Evolutionary conservation across 768 basidiomycete species (phyloP).

Genomic region (Russula ochroleuca): DNA sequence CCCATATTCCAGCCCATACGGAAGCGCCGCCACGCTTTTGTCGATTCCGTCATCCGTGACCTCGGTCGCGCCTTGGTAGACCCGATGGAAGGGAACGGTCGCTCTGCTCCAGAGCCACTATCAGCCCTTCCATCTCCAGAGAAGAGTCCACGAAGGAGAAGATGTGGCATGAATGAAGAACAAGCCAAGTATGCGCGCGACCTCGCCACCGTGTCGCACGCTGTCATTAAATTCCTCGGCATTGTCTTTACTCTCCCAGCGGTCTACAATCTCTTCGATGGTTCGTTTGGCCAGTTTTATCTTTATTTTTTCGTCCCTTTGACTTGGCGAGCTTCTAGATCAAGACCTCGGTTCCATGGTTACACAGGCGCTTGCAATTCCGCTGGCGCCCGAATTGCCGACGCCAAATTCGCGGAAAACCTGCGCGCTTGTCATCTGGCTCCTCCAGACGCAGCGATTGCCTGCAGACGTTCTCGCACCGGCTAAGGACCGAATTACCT

Average conservation of each 20-base stretch:
- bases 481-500: conserved; percentile 62
- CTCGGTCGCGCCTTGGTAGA: conserved; percentile 60
- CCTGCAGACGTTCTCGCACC: conserved; percentile 57
- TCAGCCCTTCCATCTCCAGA: conserved; percentile 59
- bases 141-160: conserved; percentile 58
- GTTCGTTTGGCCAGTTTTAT: conserved; percentile 39
- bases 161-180: conserved; percentile 68
- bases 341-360: conserved; percentile 56
- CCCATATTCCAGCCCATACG: conserved; percentile 69
- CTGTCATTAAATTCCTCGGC: conserved; percentile 61
- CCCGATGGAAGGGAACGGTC: conserved; percentile 36
- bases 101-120: conserved; percentile 13
- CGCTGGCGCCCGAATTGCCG: conserved; percentile 61
- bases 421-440: conserved; percentile 69
- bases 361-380: conserved; percentile 64
- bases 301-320: conserved; percentile 8
- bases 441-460: conserved; percentile 67
- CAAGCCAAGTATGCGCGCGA: conserved; percentile 79
- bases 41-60: conserved; percentile 62
- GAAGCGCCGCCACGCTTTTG: conserved; percentile 48
- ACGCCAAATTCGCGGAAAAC: conserved; percentile 87
- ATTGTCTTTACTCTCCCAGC: conserved; percentile 58
- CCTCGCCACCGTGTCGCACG: conserved; percentile 67
- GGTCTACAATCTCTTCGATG: conserved; percentile 55
- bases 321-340: conserved; percentile 39